Evolutionary conservation across 2,329 filamentous ascomycete genomes (phyloP).

Genomic region (Sarocladium strictum): DNA sequence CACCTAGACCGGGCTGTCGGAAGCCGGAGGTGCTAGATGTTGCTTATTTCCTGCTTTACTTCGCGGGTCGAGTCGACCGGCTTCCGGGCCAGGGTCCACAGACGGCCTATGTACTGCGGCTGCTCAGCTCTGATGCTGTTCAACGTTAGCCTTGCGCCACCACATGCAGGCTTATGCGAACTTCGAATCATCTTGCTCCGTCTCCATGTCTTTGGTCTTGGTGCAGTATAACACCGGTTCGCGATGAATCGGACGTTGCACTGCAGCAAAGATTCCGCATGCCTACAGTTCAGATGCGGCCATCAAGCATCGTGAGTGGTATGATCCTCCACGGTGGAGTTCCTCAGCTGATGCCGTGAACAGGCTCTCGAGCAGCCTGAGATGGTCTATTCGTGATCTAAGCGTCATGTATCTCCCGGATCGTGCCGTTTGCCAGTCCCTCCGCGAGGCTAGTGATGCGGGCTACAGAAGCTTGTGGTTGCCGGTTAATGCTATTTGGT

Average conservation of each 20-base stretch:
- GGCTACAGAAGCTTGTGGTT: too few relatives aligned
- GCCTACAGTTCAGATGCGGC: background rate
- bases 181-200: background rate
- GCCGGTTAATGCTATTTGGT: too few relatives aligned
- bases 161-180: background rate
- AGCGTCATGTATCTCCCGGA: background rate
- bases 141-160: conserved; percentile 6
- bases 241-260: background rate
- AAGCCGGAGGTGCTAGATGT: background rate
- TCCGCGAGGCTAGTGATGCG: background rate
- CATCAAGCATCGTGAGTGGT: background rate
- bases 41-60: background rate
- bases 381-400: background rate
- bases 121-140: background rate
- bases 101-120: background rate
- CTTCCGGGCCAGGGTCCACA: background rate
- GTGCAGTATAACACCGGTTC: background rate
- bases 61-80: background rate
- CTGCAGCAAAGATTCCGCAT: background rate
- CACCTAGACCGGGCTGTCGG: background rate
- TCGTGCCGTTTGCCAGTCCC: background rate
- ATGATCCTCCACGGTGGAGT: background rate
- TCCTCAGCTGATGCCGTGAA: background rate
- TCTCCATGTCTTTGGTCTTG: background rate
- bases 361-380: background rate